Evolutionary conservation across 305 asterid species (phyloP).

Genomic region (Galium porrigens): DNA sequence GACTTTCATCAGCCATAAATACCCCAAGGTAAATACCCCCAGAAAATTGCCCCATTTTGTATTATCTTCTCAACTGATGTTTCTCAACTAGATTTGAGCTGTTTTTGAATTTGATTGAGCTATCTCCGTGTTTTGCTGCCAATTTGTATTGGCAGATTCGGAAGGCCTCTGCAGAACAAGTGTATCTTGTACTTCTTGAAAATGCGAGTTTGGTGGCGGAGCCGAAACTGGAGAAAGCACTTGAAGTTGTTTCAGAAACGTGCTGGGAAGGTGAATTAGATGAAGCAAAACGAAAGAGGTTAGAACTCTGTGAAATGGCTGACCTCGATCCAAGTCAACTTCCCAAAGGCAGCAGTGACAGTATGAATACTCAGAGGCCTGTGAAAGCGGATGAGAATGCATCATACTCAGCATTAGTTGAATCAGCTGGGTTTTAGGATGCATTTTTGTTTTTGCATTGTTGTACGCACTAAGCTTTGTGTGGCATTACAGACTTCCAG

Average conservation of each 20-base stretch:
- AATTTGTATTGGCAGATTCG: conserved; percentile 42
- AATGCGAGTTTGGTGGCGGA: conserved; percentile 44
- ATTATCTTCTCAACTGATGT: conserved; percentile 1
- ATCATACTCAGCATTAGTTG: conserved; percentile 72
- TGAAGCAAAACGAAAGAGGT: conserved; percentile 56
- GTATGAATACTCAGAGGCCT: conserved; percentile 20
- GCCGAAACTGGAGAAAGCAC: conserved; percentile 47
- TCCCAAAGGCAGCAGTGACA: conserved; percentile 16
- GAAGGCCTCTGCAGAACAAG: conserved; percentile 72
- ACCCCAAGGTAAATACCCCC: conserved; percentile 55
- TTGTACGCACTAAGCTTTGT: not conserved
- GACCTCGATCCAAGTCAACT: conserved; percentile 32
- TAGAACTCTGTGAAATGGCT: conserved; percentile 40
- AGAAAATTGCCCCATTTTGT: not conserved
- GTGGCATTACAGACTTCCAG: not conserved
- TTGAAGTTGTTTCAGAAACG: conserved; percentile 62
- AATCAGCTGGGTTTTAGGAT: conserved; percentile 66
- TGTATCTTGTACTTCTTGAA: conserved; percentile 60
- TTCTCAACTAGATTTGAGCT: not conserved
- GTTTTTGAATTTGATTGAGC: too few relatives aligned
- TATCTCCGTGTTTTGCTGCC: not conserved
- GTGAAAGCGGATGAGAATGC: conserved; percentile 60
- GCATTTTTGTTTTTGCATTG: not conserved
- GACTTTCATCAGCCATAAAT: conserved; percentile 63
- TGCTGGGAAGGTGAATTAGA: conserved; percentile 84